phyloP scores from a whole-genome alignment of 345 rosid genomes.

The Acer negundo region DNA sequence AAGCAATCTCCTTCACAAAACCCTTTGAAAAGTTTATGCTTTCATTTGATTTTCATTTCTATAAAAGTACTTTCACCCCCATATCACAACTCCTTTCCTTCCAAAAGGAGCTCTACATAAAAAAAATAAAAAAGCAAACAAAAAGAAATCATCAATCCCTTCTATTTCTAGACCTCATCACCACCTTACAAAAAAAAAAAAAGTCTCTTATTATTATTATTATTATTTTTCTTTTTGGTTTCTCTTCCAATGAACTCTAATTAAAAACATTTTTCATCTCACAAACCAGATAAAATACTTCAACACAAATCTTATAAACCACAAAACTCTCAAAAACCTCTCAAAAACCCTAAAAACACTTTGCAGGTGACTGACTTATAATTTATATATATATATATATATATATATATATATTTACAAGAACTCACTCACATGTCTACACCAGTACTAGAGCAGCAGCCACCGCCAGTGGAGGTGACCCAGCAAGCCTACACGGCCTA shows the following conservation, averaged over 20 bases:
- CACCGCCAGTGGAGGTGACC: conserved; percentile 32
- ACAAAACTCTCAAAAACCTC: conserved; percentile 21
- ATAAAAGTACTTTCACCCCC: background rate
- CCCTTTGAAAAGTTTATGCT: background rate
- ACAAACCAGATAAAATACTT: background rate
- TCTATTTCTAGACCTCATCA: background rate
- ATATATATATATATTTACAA: background rate
- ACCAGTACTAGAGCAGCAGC: conserved; percentile 42
- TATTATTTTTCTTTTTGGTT: background rate
- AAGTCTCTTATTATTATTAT: background rate
- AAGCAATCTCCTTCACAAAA: too few relatives aligned
- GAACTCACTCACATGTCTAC: conserved; percentile 34
- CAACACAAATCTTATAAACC: background rate
- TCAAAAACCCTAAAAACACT: background rate
- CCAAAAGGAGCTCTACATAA: background rate
- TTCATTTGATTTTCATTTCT: background rate
- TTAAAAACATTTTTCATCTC: background rate
- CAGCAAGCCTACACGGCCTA: conserved; percentile 41
- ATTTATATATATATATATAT: background rate
- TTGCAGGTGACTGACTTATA: background rate
- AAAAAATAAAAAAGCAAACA: background rate
- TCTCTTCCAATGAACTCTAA: background rate
- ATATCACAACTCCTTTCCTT: background rate
- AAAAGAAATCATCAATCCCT: conserved; percentile 1
- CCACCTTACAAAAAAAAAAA: background rate